Base-by-base conservation (phyloP, 2,329 filamentous ascomycete species). In the Trichoderma atroviride region DNA sequence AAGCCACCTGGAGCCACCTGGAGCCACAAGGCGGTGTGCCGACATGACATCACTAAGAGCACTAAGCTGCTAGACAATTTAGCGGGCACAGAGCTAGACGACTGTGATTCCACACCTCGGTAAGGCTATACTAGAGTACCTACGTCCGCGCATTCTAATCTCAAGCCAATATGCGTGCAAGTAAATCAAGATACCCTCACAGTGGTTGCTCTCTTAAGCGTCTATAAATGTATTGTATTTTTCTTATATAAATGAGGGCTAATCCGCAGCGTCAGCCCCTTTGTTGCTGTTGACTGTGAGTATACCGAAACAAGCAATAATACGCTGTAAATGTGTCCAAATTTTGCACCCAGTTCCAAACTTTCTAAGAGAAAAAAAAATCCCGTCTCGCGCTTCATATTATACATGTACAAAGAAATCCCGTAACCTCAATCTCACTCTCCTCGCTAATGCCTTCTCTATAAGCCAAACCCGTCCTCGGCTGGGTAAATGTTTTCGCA, bases 1-100 rank as follows among this genome's bases (percentile, higher is more conserved):
- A 57, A 69, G 66, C 66, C 66, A 50, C 58, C 52, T 53, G 52
- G 11, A 69, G 66, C 66, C 66, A 50, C 58, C 52, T 53, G 52
- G 11, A 33, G 50, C 50, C n/a, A 50, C 50, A 63, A 50, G 35
- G 66, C 66, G 66, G 66, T 69, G 66, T 62, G 52, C 14, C 47
- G 43, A 24, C 43, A 68, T 68, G 65, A 68, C 65, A 68, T 68
- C 65, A 22, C 43, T 53, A 14, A 22, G 27, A 37, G 31, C 31
- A 31, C 31, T 22, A 29, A 61, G 59, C 24, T 22, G 16, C 2
- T n/a, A 19, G 19, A 27, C 29, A 60, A 4, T 29, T 50, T 50
- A 24, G 47, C 22, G 47, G 47, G 10, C 47, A 13, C 11, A n/a
- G 40, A 6, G 37, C 14, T 40, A 5, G 14, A 6, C 14, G 37